Evolutionary conservation across 2,329 filamentous ascomycete species (phyloP), one percentile per base, ranked within the genome.

Genomic region (Exserohilum rostratum): DNA sequence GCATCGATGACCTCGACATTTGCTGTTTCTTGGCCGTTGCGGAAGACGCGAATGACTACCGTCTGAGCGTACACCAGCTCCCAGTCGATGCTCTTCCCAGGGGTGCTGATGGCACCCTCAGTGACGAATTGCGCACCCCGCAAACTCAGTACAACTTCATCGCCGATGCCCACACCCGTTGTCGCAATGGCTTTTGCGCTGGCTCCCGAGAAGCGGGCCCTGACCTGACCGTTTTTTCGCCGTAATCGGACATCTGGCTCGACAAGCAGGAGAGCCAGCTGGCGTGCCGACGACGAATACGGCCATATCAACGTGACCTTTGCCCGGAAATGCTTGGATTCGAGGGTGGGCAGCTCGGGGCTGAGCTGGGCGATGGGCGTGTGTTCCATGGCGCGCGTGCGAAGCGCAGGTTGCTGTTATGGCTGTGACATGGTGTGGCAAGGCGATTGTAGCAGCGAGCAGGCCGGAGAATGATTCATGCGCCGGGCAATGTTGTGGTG

Each of bases 291-390:
- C 18, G 89, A 89, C 61, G 90, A 96, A 75, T 91, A 97, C 0
- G 93, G 93, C 93, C 93, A 98, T 53, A 91, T 87, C 31, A 98
- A 85, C 7, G 91, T 93, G 18, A 97, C 85, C 13, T 90, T 81
- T 34, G 90, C 92, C 53, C 85, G 83, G 29, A 96, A 71, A 17
- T 71, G 66, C 61, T 70, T 71, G 15, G 69, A 67, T 17, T 71
- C 65, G 48, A 61, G 62, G 12, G 55, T 60, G 25, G 67, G 57
- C 15, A 73, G 67, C 49, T 68, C 60, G 35, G 73, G 74, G 30
- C 53, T 57, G 51, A 76, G 66, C 56, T 70, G 64, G 10, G 72
- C 61, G 30, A 76, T 75, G 25, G 63, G 64, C 27, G 68, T 45
- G 13, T 51, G 59, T 43, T 71, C 67, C 72, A 74, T 75, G 45